Conservation (phyloP, 352 stramenopile genomes). For the Phytophthora rubi region DNA sequence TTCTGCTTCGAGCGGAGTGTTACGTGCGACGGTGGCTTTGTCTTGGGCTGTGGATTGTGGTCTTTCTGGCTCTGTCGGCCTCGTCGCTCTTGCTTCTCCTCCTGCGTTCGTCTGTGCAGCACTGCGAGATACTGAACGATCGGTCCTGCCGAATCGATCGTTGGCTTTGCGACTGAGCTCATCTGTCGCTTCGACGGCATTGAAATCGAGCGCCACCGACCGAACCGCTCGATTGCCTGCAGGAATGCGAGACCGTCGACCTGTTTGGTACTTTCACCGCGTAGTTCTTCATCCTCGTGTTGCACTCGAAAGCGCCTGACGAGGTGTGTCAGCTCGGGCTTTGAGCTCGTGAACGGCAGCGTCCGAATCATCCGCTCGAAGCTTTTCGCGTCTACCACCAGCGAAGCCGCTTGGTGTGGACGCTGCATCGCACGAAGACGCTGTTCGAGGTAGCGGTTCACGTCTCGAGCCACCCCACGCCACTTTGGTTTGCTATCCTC, state of each 20-base stretch:
- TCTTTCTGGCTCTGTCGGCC: constrained; percentile 6
- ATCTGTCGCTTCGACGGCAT: constrained; percentile 14
- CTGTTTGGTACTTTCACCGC: neutral
- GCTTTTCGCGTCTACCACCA: constrained; percentile 40
- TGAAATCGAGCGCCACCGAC: constrained; percentile 39
- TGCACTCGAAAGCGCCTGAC: constrained; percentile 29
- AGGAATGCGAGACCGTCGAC: constrained; percentile 50
- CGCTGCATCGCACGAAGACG: constrained; percentile 39
- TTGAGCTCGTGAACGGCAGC: constrained; percentile 49
- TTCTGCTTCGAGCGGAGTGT: constrained; percentile 14
- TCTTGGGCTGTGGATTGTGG: constrained; percentile 1
- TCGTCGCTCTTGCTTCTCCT: constrained; percentile 25
- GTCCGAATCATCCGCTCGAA: constrained; percentile 50
- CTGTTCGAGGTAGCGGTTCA: constrained; percentile 50
- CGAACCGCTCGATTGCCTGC: constrained; percentile 43
- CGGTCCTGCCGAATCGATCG: constrained; percentile 30
- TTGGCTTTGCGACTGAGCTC: constrained; percentile 35
- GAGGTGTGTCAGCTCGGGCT: constrained; percentile 39
- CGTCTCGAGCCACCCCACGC: constrained; percentile 55
- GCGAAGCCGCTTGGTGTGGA: neutral
- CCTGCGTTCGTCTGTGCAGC: constrained; percentile 24
- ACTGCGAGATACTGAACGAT: constrained; percentile 67
- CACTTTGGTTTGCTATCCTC: constrained; percentile 39
- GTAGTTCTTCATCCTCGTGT: neutral
- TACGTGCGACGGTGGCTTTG: constrained; percentile 6